A percentile compares a stretch with the other conserved stretches of the same genome.
phyloP scores from a whole-genome alignment of 345 rosid species.

The Atalantia buxifolia region DNA sequence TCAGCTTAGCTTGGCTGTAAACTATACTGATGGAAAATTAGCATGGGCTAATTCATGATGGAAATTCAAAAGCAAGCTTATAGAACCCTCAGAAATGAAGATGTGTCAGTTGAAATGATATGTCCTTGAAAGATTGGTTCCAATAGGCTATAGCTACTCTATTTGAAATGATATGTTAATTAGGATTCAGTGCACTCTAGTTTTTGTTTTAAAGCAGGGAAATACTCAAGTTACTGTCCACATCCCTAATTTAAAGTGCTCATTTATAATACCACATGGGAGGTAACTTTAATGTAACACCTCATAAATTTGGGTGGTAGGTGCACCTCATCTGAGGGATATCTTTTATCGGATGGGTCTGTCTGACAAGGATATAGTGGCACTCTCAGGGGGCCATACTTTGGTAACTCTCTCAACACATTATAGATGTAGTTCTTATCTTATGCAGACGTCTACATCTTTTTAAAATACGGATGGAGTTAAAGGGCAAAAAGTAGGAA shows the following conservation, averaged over 20 bases:
- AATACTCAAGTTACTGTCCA: not conserved
- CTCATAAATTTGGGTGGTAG: slow-evolving; percentile 32
- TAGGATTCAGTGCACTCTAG: not conserved
- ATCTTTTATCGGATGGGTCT: slow-evolving; percentile 88
- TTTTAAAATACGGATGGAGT: not conserved
- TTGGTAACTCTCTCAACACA: slow-evolving; percentile 27
- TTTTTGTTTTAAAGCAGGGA: not conserved
- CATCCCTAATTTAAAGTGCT: not conserved
- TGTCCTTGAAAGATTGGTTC: not conserved
- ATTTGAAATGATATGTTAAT: not conserved
- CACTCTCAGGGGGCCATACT: slow-evolving; percentile 56
- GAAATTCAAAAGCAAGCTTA: not conserved
- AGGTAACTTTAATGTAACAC: not conserved
- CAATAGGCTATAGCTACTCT: not conserved
- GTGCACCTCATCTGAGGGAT: slow-evolving; percentile 69
- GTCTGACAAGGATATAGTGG: slow-evolving; percentile 85
- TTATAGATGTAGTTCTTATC: not conserved
- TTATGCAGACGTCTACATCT: not conserved
- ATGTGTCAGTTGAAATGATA: not conserved
- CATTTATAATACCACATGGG: not conserved
- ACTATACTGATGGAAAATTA: not conserved
- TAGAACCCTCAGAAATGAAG: not conserved
- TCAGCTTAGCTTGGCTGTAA: not conserved
- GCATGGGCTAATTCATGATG: not conserved
- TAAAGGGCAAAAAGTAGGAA: not conserved